These are phyloP conservation scores for Thielaviopsis punctulata DNA, from an alignment of 2,329 filamentous ascomycete species.

Conservation along the genomic window DNA sequence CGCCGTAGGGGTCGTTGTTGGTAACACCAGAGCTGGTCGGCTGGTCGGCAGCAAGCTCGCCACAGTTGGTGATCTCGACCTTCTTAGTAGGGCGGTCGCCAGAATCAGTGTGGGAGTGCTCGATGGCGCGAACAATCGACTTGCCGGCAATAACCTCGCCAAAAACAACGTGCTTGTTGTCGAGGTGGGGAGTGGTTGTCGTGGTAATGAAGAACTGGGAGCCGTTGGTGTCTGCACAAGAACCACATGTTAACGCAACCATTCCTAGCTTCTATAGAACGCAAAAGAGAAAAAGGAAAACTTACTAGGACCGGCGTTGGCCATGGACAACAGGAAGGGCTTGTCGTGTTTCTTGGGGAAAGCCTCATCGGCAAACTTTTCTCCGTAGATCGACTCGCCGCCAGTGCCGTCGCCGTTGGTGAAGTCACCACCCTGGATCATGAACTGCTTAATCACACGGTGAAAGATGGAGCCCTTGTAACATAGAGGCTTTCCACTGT, in stretches of 20 bases:
- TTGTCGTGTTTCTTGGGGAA: slow-evolving; percentile 83
- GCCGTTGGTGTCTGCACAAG: slow-evolving; percentile 61
- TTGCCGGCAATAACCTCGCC: slow-evolving; percentile 89
- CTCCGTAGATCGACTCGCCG: slow-evolving; percentile 92
- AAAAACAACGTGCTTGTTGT: slow-evolving; percentile 95
- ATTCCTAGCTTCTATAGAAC: too few relatives aligned
- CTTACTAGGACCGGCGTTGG: slow-evolving; percentile 81
- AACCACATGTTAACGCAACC: not conserved
- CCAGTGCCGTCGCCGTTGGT: slow-evolving; percentile 88
- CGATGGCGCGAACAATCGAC: slow-evolving; percentile 74
- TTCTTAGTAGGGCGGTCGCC: slow-evolving; percentile 65
- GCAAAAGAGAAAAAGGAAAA: slow-evolving; percentile 11
- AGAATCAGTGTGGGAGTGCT: slow-evolving; percentile 58
- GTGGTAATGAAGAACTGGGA: slow-evolving; percentile 98
- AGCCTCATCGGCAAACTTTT: slow-evolving; percentile 95
- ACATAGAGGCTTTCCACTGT: slow-evolving; percentile 67
- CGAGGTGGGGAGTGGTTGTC: slow-evolving; percentile 81
- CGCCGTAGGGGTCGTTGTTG: slow-evolving; percentile 62
- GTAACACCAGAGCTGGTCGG: slow-evolving; percentile 51
- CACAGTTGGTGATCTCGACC: slow-evolving; percentile 64
- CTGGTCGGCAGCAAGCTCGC: slow-evolving; percentile 59
- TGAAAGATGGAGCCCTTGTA: slow-evolving; percentile 92
- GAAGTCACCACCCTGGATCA: slow-evolving; percentile 97
- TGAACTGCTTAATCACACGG: slow-evolving; percentile 95
- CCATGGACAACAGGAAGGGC: slow-evolving; percentile 92